Conservation (phyloP, 352 stramenopile genomes). For the Phytophthora sansomeana region DNA sequence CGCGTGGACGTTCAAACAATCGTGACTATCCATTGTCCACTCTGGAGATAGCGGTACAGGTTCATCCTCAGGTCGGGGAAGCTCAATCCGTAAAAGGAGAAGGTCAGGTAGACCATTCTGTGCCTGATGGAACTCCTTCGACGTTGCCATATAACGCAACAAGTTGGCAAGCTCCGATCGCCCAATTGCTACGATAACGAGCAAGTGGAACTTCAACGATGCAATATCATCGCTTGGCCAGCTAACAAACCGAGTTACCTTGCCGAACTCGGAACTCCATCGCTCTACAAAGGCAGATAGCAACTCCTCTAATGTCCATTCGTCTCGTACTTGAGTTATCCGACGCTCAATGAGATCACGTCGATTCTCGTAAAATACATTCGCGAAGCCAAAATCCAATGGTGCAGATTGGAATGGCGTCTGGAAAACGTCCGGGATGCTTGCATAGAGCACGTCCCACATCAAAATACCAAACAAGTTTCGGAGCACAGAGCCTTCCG, state of each 20-base stretch:
- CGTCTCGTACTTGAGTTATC: conserved; percentile 47
- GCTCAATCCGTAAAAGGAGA: conserved; percentile 54
- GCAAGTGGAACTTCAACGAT: conserved; percentile 58
- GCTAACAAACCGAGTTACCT: conserved; percentile 69
- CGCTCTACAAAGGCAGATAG: conserved; percentile 43
- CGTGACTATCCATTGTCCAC: conserved; percentile 40
- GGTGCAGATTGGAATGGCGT: conserved; percentile 80
- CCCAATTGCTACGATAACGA: conserved; percentile 60
- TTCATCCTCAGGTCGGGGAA: background rate
- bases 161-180: conserved; percentile 49
- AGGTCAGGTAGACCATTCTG: conserved; percentile 82
- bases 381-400: conserved; percentile 75
- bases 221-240: conserved; percentile 50
- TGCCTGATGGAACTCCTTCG: conserved; percentile 69
- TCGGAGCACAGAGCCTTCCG: conserved; percentile 72
- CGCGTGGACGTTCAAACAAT: conserved; percentile 52
- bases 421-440: conserved; percentile 88
- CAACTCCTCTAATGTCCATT: conserved; percentile 56
- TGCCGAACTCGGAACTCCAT: conserved; percentile 57
- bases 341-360: conserved; percentile 53
- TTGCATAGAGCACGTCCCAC: conserved; percentile 88
- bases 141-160: conserved; percentile 74
- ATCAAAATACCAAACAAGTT: conserved; percentile 90
- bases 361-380: conserved; percentile 57
- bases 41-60: conserved; percentile 4